phyloP scores from a whole-genome alignment of 495 filamentous ascomycete species.

The Thozetella sp. region DNA sequence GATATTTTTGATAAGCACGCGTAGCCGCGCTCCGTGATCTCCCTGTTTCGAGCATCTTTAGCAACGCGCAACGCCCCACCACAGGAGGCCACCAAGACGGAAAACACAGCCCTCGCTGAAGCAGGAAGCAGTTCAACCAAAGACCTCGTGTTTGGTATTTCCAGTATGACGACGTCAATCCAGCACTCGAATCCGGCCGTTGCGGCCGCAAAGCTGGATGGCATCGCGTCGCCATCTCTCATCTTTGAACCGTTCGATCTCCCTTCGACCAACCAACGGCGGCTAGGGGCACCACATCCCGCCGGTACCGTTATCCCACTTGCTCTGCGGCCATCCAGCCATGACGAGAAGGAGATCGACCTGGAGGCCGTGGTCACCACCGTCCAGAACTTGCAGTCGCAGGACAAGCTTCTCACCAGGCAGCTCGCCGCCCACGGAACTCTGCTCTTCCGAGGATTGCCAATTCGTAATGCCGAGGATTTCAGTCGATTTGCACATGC shows the following conservation, averaged over 20 bases:
- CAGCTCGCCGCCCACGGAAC: conserved; percentile 35
- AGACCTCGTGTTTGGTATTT: too few relatives aligned
- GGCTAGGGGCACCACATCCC: conserved; percentile 38
- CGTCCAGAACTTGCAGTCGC: conserved; percentile 20
- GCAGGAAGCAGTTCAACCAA: too few relatives aligned
- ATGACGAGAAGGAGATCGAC: conserved; percentile 11
- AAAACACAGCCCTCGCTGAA: too few relatives aligned
- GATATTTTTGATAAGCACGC: too few relatives aligned
- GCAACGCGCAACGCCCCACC: too few relatives aligned
- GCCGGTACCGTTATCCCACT: conserved; percentile 39
- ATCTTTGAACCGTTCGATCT: conserved; percentile 27
- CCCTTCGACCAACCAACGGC: conserved; percentile 38
- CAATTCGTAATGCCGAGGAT: conserved; percentile 31
- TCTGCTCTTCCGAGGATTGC: conserved; percentile 36
- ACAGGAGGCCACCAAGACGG: too few relatives aligned
- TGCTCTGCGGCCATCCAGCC: conserved; percentile 33
- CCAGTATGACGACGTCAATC: not conserved
- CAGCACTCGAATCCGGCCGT: too few relatives aligned
- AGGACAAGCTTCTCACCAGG: conserved; percentile 25
- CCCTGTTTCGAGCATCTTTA: too few relatives aligned
- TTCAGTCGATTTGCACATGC: conserved; percentile 57
- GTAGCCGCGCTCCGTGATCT: too few relatives aligned
- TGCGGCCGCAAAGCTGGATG: conserved; percentile 7
- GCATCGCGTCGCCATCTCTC: conserved; percentile 10
- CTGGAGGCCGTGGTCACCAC: conserved; percentile 32